phyloP scores from a whole-genome alignment of 164 flowering plant species.

The Nelumbo lutea region DNA sequence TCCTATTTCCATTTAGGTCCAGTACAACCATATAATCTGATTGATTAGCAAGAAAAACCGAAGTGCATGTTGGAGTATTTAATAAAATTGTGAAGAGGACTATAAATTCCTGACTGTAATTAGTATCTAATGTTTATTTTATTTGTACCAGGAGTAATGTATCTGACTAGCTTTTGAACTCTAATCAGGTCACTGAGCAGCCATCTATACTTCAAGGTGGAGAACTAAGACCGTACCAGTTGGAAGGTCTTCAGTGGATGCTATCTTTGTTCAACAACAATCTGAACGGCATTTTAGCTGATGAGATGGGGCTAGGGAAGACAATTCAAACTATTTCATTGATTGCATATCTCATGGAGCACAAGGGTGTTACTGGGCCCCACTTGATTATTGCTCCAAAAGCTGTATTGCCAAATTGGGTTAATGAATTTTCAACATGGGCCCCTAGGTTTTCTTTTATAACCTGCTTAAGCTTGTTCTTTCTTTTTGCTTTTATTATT shows the following conservation, averaged over 20 bases:
- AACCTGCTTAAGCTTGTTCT: background rate
- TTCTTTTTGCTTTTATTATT: background rate
- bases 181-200: conserved; percentile 80
- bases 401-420: conserved; percentile 98
- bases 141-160: background rate
- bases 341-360: conserved; percentile 87
- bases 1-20: background rate
- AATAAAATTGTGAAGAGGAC: background rate
- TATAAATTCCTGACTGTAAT: background rate
- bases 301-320: conserved; percentile 99
- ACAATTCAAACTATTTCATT: conserved; percentile 94
- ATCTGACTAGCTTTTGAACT: conserved; percentile 9
- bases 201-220: conserved; percentile 97
- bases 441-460: conserved; percentile 61
- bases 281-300: conserved; percentile 95
- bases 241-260: conserved; percentile 99
- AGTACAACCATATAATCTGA: background rate
- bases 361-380: conserved; percentile 86
- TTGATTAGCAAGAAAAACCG: background rate
- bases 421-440: conserved; percentile 85
- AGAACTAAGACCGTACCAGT: conserved; percentile 82
- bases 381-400: conserved; percentile 98
- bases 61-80: background rate
- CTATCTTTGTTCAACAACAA: conserved; percentile 94
- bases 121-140: background rate